Base-by-base conservation (phyloP, 352 stramenopile genomes). In the Phytophthora agathidicida region DNA sequence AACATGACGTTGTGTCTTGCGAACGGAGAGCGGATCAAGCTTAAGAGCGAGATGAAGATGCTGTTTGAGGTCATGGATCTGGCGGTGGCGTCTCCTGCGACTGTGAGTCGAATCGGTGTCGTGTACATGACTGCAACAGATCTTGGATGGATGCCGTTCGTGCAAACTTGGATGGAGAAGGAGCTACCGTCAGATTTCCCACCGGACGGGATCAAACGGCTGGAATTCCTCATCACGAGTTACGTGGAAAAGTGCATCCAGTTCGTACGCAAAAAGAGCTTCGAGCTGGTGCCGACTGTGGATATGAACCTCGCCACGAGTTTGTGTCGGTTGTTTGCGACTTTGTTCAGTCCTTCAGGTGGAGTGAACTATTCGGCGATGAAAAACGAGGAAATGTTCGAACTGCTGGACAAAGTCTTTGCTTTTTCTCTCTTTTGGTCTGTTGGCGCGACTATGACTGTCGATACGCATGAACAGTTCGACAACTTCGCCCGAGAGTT, bases 31-130 rank as follows among this genome's bases (percentile, higher is more conserved):
- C 78, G 93, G 2, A 98, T 98, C 48, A 91, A 91, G 31, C 76
- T 91, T 10, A 86, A 83, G 47, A 75, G 39, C 32, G 85, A 97
- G 52, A 98, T 98, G 88, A 96, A 96, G 56, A 96, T 97, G 85
- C 71, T 98, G 5, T 98, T 98, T 41, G 93, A 98, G 43, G 90
- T 98, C 7, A 96, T 96, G 83, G 93, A 98, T 68, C 73, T 98
- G 4, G 86, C 83, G 0, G 91, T 96, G 6, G 93, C 93, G 6
- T 97, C 89, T 9, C 93, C 93, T 9, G 93, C 93, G 0, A 98
- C 93, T 0, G 92, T 92, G 16, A 89, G 76, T 61, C 82, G 83
- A 9, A 90, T 88, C 23, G 83, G 83, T 10, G 83, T 92, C 23
- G 83, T 92, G 13, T 92, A 86, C 35, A 86, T 92, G 76, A 89